Evolutionary conservation across 192 early-diverging fungal species (phyloP).

Genomic region (Kickxella alabastrina): DNA sequence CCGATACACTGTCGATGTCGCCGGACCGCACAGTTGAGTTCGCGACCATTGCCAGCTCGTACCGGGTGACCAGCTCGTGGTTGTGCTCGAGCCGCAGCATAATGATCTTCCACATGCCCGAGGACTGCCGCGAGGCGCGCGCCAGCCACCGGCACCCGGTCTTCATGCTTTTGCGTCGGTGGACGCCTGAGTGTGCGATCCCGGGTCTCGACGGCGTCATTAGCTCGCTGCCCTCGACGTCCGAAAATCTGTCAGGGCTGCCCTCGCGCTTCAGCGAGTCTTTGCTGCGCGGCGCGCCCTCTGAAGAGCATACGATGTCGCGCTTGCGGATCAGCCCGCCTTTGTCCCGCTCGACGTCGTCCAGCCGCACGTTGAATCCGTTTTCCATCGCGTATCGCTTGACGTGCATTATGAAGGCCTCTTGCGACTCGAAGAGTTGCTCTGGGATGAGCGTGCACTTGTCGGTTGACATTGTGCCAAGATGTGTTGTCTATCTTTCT

Average conservation of each 20-base stretch:
- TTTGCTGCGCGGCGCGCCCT: slow-evolving; percentile 49
- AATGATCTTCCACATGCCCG: slow-evolving; percentile 54
- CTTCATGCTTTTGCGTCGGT: slow-evolving; percentile 53
- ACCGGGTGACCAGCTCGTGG: slow-evolving; percentile 42
- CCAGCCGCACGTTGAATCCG: slow-evolving; percentile 52
- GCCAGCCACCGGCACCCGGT: slow-evolving; percentile 53
- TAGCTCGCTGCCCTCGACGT: slow-evolving; percentile 15
- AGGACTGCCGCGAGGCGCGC: slow-evolving; percentile 46
- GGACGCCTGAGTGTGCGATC: slow-evolving; percentile 45
- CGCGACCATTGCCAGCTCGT: slow-evolving; percentile 18
- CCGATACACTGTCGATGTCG: slow-evolving; percentile 36
- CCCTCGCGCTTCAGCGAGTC: slow-evolving; percentile 41
- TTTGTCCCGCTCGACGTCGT: slow-evolving; percentile 54
- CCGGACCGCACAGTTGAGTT: slow-evolving; percentile 21
- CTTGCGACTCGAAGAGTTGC: slow-evolving; percentile 51
- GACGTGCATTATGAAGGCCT: slow-evolving; percentile 48
- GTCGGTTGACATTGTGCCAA: slow-evolving; percentile 32
- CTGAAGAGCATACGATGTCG: slow-evolving; percentile 53
- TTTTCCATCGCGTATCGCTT: slow-evolving; percentile 47
- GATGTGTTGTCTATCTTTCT: background rate
- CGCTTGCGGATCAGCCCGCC: slow-evolving; percentile 51
- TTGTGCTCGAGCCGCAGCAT: slow-evolving; percentile 52
- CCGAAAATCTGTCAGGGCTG: slow-evolving; percentile 20
- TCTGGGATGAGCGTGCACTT: slow-evolving; percentile 52
- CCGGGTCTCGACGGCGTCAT: slow-evolving; percentile 3